These are phyloP conservation scores for Auriscalpium vulgare DNA, from an alignment of 768 basidiomycete genomes.

Conservation along the genomic window DNA sequence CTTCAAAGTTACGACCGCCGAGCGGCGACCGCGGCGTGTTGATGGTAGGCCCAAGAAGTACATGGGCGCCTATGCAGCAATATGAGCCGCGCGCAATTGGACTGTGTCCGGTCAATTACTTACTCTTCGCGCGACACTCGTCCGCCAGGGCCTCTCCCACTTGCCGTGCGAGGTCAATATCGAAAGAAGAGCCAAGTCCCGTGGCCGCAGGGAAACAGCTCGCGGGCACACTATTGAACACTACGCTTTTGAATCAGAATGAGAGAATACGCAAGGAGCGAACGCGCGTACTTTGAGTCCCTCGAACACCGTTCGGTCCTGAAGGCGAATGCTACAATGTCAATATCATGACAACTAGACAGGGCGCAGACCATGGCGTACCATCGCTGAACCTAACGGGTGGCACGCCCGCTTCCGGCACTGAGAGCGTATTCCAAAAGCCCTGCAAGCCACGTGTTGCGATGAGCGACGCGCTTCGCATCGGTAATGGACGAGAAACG, in stretches of 20 bases:
- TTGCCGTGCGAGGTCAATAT: slow-evolving; percentile 36
- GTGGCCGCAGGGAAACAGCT: slow-evolving; percentile 53
- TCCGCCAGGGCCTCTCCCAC: slow-evolving; percentile 47
- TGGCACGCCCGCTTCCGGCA: slow-evolving; percentile 33
- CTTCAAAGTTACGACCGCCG: slow-evolving; percentile 52
- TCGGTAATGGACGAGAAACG: slow-evolving; percentile 2
- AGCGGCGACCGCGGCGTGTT: slow-evolving; percentile 55
- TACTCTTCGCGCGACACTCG: slow-evolving; percentile 43
- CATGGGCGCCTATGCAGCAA: slow-evolving; percentile 27
- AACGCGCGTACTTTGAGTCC: slow-evolving; percentile 29
- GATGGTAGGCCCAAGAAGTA: slow-evolving; percentile 53
- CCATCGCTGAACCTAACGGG: slow-evolving; percentile 42
- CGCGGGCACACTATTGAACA: slow-evolving; percentile 48
- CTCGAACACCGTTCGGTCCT: slow-evolving; percentile 47
- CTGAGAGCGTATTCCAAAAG: slow-evolving; percentile 39
- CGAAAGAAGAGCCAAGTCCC: slow-evolving; percentile 49
- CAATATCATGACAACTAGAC: not conserved
- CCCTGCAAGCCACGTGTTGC: slow-evolving; percentile 23
- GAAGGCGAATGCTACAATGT: not conserved
- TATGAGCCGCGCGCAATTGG: too few species aligned
- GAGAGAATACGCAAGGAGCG: not conserved
- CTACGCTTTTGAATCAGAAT: slow-evolving; percentile 15
- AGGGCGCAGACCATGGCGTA: slow-evolving; percentile 8
- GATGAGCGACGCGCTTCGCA: not conserved
- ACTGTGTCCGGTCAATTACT: not conserved